Evolutionary conservation across 2,329 filamentous ascomycete genomes (phyloP), one percentile per base, ranked within the genome.

Genomic region (Teratosphaeriaceae sp.): DNA sequence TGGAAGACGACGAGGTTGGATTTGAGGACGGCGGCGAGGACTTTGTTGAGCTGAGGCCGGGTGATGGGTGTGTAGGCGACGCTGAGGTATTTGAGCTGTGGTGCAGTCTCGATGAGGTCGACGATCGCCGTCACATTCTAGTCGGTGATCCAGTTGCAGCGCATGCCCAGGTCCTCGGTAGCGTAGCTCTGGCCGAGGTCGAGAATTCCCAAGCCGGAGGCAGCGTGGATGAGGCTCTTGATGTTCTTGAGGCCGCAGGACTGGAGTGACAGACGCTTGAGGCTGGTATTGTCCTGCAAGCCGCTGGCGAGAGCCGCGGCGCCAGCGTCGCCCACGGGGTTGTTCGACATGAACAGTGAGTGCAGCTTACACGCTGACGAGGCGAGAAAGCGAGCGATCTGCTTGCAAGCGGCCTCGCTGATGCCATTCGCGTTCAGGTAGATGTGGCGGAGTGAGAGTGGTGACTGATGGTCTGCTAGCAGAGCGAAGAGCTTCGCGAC

Each of bases 121-220:
- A 52, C 46, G 8, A 74, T 56, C 18, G 62, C 50, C 12, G 60
- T 55, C 19, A 61, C 50, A 15, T 60, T 57, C 4, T 31, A 58
- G 44, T 71, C 67, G 21, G 67, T 65, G 31, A 74, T 59, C 55
- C 65, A 74, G 46, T 74, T 75, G 59, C 69, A 74, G 21, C 67
- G 67, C 52, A 66, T 63, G 22, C 59, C 58, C 1, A 72, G 64
- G 45, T 74, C 71, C 22, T 65, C 51, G 9, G 71, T 74, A n/a
- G 66, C 64, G 51, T 66, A 73, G 16, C 64, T 65, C 51, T 74
- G 71, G 13, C 69, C 67, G 3, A 74, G 45, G 47, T 73, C 69
- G 9, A 74, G 51, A 16, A 56, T 57, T 5, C 18, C 18, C 9
- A 26, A 5, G 21, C 9, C 18, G 23, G 19, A 5, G 20, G 15